These are phyloP conservation scores for Fusarium sterilihyphosum DNA, from an alignment of 2,329 filamentous ascomycete genomes.

Conservation along the genomic window DNA sequence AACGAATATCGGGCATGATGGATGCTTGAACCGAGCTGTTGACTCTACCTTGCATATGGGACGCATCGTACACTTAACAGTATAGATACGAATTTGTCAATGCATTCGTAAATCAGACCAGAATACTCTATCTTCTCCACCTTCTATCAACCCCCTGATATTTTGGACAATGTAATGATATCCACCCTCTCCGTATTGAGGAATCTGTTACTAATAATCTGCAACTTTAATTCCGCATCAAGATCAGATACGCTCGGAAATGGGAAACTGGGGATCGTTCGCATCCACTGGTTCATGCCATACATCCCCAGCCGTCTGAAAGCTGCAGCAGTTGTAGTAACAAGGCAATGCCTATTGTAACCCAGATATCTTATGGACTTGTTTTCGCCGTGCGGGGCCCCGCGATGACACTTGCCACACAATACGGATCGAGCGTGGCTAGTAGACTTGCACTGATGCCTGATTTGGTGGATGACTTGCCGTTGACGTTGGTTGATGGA, in stretches of 20 bases:
- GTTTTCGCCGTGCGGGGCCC: neutral
- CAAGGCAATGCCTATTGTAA: too few relatives aligned
- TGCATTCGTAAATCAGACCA: too few relatives aligned
- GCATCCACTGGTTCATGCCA: neutral
- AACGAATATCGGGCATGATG: neutral
- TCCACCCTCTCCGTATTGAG: too few relatives aligned
- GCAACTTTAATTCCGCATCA: neutral
- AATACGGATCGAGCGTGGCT: neutral
- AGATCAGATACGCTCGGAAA: neutral
- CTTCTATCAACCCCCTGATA: neutral
- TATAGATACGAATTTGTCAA: neutral
- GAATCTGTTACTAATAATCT: neutral
- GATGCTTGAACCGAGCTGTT: neutral
- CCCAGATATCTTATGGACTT: neutral
- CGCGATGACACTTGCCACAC: neutral
- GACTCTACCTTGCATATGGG: neutral
- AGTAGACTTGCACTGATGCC: neutral
- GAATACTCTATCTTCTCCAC: neutral
- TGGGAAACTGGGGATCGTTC: neutral
- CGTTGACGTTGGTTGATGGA: neutral
- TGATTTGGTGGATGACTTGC: neutral
- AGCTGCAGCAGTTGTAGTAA: neutral
- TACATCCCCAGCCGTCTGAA: neutral
- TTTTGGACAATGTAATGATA: neutral
- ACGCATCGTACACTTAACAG: fast-evolving